Base-by-base conservation (phyloP, 1,284 basidiomycete genomes). In the Pterulicium gracile region DNA sequence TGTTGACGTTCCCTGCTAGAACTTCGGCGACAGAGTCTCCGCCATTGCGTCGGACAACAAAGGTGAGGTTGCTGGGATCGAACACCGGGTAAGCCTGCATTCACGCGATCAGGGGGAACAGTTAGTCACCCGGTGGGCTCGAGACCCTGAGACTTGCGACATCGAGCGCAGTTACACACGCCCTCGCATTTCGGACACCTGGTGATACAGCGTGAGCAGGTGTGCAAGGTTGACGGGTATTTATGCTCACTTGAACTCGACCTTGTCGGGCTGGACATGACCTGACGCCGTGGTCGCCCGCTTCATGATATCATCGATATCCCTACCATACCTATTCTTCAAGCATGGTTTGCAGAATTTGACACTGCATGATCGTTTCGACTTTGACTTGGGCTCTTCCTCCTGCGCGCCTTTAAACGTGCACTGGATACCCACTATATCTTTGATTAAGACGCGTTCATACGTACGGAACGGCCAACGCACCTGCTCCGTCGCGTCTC, bases 141-240 rank as follows among this genome's bases (percentile, higher is more conserved):
- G 27, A 81, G 62, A 13, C 81, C 79, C 57, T 76, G 70, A 10
- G 70, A 62, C 60, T 78, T 82, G 46, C 77, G 70, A 60, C 84
- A 88, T 1, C 55, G 57, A 32, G 69, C 66, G 51, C 84, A 88
- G 56, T 78, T 83, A 60, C 84, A 88, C 3, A 66, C 61, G 52
- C 72, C 75, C 46, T 68, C 64, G 51, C 84, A 88, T 55, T 69
- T 73, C 14, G 81, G 81, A 52, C 84, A 88, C 55, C 84, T 87
- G 50, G 45, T 45, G 47, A 42, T 45, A 44, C 43, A 49, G 43
- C 21, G 1, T 41, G 24, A 46, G 21, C 36, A 34, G 27, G 17
- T 18, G 19, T 20, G 32, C 19, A 3, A 18, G 14, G 22, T 43
- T 41, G 40, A 45, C 23, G 24, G 41, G 42, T 19, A 32, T n/a